phyloP scores from a whole-genome alignment of 1,284 basidiomycete genomes.

The Phellopilus nigrolimitatus region DNA sequence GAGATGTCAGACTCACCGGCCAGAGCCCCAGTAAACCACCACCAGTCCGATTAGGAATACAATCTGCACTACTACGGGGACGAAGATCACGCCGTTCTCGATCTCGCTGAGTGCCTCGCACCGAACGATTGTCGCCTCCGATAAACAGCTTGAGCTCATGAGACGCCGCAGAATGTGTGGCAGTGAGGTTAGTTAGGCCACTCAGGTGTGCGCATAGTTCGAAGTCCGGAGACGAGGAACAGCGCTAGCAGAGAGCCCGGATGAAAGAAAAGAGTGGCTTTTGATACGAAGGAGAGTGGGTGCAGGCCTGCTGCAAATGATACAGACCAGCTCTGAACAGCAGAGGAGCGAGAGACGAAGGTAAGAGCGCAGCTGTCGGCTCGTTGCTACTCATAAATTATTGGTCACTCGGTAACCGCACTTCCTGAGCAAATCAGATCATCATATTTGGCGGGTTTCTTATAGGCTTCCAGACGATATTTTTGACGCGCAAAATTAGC shows the following conservation, averaged over 20 bases:
- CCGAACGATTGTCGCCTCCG: slow-evolving; percentile 63
- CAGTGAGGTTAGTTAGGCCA: neutral
- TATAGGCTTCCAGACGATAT: too few relatives aligned
- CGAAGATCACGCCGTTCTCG: slow-evolving; percentile 48
- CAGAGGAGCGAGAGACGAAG: slow-evolving; percentile 1
- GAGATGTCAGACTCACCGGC: slow-evolving; percentile 42
- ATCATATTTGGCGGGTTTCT: too few relatives aligned
- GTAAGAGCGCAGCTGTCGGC: neutral
- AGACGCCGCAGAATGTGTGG: slow-evolving; percentile 20
- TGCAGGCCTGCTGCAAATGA: slow-evolving; percentile 20
- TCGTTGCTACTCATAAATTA: neutral
- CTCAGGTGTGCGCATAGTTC: slow-evolving; percentile 8
- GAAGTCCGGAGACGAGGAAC: neutral
- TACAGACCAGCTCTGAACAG: slow-evolving; percentile 19
- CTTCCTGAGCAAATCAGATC: neutral
- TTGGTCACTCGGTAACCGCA: neutral
- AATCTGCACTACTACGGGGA: slow-evolving; percentile 60
- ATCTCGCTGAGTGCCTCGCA: slow-evolving; percentile 50
- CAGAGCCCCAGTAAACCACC: slow-evolving; percentile 43
- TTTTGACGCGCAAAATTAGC: too few relatives aligned
- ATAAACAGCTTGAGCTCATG: slow-evolving; percentile 57
- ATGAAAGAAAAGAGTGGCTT: slow-evolving; percentile 9
- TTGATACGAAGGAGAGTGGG: slow-evolving; percentile 1
- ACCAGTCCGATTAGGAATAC: slow-evolving; percentile 53
- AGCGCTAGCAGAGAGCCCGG: slow-evolving; percentile 1